Percentiles rank a stretch among this genome's conserved stretches.
phyloP scores from a whole-genome alignment of 1,284 basidiomycete genomes.

The Schizophyllum commune region DNA sequence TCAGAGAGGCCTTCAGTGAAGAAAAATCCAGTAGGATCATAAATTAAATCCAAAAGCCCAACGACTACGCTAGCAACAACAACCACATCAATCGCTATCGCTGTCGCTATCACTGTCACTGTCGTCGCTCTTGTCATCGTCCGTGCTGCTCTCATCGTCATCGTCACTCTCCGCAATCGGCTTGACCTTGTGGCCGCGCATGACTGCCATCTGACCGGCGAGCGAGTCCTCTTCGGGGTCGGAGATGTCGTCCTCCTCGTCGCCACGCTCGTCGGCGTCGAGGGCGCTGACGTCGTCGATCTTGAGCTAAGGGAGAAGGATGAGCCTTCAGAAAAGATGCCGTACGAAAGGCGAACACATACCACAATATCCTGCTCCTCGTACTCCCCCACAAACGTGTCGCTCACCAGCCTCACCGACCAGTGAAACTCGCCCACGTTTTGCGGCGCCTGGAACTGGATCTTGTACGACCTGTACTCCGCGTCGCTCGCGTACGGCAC shows the following conservation, averaged over 20 bases:
- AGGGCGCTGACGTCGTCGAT: conserved; percentile 68
- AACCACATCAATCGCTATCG: conserved; percentile 9
- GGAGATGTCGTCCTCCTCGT: conserved; percentile 90
- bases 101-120: conserved; percentile 10
- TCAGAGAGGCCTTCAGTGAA: too few relatives aligned
- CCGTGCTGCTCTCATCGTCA: conserved; percentile 14
- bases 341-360: conserved; percentile 20
- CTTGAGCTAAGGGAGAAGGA: conserved; percentile 51
- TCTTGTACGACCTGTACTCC: conserved; percentile 76
- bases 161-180: conserved; percentile 45
- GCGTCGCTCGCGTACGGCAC: conserved; percentile 61
- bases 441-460: conserved; percentile 94
- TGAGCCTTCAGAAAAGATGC: conserved; percentile 1
- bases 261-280: conserved; percentile 49
- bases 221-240: conserved; percentile 93
- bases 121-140: conserved; percentile 10
- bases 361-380: conserved; percentile 66
- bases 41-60: neutral
- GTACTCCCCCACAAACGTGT: conserved; percentile 86
- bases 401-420: conserved; percentile 80
- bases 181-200: conserved; percentile 91
- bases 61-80: neutral
- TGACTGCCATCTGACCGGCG: conserved; percentile 97
- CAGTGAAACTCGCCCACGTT: conserved; percentile 84
- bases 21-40: neutral